phyloP scores from a whole-genome alignment of 208 protist genomes.

The Leishmania gerbilli region DNA sequence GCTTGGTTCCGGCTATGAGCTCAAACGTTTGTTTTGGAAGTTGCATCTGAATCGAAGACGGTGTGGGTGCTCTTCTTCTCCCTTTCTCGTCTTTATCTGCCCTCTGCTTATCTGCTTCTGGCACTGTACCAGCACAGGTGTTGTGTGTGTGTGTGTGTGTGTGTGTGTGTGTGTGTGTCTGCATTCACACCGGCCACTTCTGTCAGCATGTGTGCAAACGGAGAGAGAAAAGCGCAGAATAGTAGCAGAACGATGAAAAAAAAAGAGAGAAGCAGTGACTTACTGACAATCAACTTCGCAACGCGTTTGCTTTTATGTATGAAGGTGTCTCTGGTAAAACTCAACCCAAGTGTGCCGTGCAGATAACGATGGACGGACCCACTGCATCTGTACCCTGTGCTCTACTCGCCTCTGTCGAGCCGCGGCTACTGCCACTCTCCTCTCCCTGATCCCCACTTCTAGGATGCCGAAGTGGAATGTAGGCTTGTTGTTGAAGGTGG shows the following conservation, averaged over 20 bases:
- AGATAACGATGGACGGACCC: background rate
- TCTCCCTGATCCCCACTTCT: background rate
- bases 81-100: background rate
- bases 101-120: background rate
- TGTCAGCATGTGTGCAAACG: background rate
- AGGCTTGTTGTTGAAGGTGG: background rate
- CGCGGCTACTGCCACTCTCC: background rate
- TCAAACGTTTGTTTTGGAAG: background rate
- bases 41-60: background rate
- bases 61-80: background rate
- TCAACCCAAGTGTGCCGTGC: constrained; percentile 11
- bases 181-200: constrained; percentile 11
- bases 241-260: background rate
- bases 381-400: background rate
- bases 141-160: background rate
- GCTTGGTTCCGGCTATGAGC: constrained; percentile 8
- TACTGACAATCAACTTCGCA: background rate
- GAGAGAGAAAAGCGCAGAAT: background rate
- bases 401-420: background rate
- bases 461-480: background rate
- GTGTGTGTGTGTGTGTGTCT: background rate
- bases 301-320: constrained; percentile 18
- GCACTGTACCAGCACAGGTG: background rate
- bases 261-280: background rate
- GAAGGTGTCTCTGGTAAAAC: constrained; percentile 25